These are phyloP conservation scores for Capsicum baccatum DNA, from an alignment of 257 asterid genomes.

Conservation along the genomic window DNA sequence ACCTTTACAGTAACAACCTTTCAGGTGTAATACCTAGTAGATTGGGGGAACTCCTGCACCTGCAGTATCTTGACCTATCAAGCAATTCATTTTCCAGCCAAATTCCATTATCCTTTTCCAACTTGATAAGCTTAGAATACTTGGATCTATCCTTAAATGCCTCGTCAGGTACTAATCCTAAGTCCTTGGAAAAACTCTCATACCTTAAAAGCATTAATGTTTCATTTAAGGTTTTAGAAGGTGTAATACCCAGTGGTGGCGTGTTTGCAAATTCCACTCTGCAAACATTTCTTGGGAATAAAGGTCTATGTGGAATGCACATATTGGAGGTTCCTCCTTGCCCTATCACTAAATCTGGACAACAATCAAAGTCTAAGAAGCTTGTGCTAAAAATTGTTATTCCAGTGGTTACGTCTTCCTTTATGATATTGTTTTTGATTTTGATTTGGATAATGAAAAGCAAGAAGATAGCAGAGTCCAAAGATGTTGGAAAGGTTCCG, in stretches of 20 bases:
- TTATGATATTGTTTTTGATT: neutral
- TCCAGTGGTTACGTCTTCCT: neutral
- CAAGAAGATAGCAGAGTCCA: neutral
- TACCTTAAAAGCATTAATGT: neutral
- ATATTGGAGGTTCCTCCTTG: neutral
- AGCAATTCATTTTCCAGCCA: neutral
- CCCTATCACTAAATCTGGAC: neutral
- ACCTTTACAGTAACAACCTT: neutral
- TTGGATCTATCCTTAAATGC: neutral
- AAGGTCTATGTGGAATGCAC: neutral
- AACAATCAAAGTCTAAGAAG: neutral
- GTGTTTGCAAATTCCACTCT: neutral
- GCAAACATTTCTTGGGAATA: neutral
- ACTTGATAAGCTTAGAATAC: neutral
- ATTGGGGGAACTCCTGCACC: neutral
- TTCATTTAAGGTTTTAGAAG: neutral
- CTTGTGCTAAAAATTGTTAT: neutral
- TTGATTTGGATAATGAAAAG: neutral
- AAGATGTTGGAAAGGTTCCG: neutral
- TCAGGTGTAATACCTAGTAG: neutral
- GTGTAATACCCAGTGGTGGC: neutral
- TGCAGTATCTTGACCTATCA: neutral
- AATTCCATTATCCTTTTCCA: neutral
- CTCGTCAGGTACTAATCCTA: neutral
- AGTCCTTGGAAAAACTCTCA: neutral